phyloP scores from a whole-genome alignment of 2,329 filamentous ascomycete species.

The Dothideomycetes sp. region DNA sequence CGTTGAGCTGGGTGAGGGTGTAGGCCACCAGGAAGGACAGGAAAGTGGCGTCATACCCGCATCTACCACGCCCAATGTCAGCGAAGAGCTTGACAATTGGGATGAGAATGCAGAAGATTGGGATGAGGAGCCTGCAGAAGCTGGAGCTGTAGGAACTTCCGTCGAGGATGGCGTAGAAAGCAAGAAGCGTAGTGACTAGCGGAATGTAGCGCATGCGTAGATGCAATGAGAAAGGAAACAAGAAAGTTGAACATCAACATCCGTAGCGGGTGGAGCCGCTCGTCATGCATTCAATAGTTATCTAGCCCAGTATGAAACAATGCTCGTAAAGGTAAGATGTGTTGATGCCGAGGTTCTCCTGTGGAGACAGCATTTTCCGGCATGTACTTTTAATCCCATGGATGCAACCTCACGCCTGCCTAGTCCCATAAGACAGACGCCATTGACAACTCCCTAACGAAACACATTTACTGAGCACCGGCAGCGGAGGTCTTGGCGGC shows the following conservation, averaged over 20 bases:
- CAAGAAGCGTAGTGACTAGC: slow-evolving; percentile 34
- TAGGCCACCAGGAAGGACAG: slow-evolving; percentile 19
- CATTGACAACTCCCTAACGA: slow-evolving; percentile 9
- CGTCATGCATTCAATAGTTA: slow-evolving; percentile 8
- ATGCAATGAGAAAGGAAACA: neutral
- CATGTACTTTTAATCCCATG: slow-evolving; percentile 8
- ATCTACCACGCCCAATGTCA: slow-evolving; percentile 56
- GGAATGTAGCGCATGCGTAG: slow-evolving; percentile 9
- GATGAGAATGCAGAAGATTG: slow-evolving; percentile 71
- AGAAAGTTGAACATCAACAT: slow-evolving; percentile 6
- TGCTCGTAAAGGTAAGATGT: slow-evolving; percentile 8
- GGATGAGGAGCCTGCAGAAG: slow-evolving; percentile 44
- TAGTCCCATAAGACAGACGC: slow-evolving; percentile 11
- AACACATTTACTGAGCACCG: slow-evolving; percentile 18
- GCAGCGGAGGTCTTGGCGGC: slow-evolving; percentile 50
- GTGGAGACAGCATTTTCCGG: slow-evolving; percentile 6
- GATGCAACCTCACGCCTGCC: slow-evolving; percentile 9
- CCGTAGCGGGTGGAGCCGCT: slow-evolving; percentile 7
- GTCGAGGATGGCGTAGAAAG: slow-evolving; percentile 19
- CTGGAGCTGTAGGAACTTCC: slow-evolving; percentile 11
- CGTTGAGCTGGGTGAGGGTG: slow-evolving; percentile 62
- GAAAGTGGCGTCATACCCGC: slow-evolving; percentile 29
- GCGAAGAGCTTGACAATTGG: slow-evolving; percentile 86
- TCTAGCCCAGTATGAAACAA: slow-evolving; percentile 8
- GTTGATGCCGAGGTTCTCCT: slow-evolving; percentile 5